Evolutionary conservation across 257 asterid genomes (phyloP).

Genomic region (Jaltomata sinuosa): DNA sequence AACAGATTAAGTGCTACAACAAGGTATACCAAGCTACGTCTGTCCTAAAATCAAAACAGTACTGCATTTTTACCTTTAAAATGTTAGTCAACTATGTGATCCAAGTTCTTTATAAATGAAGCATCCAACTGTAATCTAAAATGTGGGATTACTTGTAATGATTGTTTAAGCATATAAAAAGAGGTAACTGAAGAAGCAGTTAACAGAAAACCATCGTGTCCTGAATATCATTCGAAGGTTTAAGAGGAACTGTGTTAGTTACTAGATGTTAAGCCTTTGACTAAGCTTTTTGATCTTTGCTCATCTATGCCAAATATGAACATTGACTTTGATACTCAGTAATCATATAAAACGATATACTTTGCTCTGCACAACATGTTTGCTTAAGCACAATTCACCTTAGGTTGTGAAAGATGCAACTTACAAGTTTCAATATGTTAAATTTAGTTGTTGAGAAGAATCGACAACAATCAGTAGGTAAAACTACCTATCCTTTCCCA

Average conservation of each 20-base stretch:
- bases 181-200: neutral
- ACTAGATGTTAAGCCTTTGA: neutral
- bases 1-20: neutral
- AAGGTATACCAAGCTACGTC: neutral
- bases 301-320: neutral
- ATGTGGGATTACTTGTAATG: neutral
- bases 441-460: neutral
- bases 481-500: neutral
- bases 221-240: neutral
- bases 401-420: neutral
- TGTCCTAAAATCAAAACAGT: neutral
- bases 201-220: neutral
- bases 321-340: neutral
- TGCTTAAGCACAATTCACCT: neutral
- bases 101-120: neutral
- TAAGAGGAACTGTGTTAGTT: neutral
- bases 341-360: neutral
- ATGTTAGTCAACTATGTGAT: neutral
- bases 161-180: neutral
- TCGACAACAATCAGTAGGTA: neutral
- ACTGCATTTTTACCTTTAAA: neutral
- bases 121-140: neutral
- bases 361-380: neutral
- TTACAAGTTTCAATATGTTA: neutral
- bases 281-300: neutral